These are phyloP conservation scores for Cicer pinnatifidum DNA, from an alignment of 306 rosid species.

Conservation along the genomic window DNA sequence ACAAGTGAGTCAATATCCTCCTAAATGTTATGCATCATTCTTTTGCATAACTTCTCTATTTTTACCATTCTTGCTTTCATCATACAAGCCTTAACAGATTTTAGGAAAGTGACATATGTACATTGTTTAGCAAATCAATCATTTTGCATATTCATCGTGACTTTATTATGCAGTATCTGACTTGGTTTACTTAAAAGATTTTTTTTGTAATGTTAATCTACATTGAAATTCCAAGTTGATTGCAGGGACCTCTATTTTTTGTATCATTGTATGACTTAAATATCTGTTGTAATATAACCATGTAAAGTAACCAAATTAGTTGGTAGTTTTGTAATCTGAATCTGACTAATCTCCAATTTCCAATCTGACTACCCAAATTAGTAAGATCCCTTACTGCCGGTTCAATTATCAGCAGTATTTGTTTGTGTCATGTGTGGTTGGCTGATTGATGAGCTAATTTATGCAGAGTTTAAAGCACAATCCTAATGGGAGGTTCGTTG, in stretches of 20 bases:
- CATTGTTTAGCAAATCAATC: slow-evolving; percentile 31
- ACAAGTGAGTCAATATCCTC: slow-evolving; percentile 63
- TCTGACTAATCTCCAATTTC: background rate
- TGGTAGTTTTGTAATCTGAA: slow-evolving; percentile 18
- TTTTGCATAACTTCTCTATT: slow-evolving; percentile 30
- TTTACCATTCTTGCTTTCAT: slow-evolving; percentile 33
- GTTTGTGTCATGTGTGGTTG: slow-evolving; percentile 36
- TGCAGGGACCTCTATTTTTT: slow-evolving; percentile 31
- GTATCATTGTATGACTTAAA: background rate
- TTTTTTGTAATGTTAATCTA: slow-evolving; percentile 23
- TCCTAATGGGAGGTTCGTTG: slow-evolving; percentile 97
- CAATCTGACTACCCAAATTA: background rate
- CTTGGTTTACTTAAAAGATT: background rate
- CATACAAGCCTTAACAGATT: slow-evolving; percentile 33
- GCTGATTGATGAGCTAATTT: slow-evolving; percentile 35
- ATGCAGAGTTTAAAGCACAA: slow-evolving; percentile 88
- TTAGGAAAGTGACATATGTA: slow-evolving; percentile 24
- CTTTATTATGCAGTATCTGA: slow-evolving; percentile 8
- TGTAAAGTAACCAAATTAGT: slow-evolving; percentile 7
- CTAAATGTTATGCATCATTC: slow-evolving; percentile 29
- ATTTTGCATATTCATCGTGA: slow-evolving; percentile 26
- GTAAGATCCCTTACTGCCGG: slow-evolving; percentile 18
- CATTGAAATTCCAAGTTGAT: slow-evolving; percentile 25
- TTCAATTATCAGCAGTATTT: slow-evolving; percentile 33
- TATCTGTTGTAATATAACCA: slow-evolving; percentile 9